Evolutionary conservation across 2,329 filamentous ascomycete genomes (phyloP).

Genomic region (Pseudohalonectria lignicola): DNA sequence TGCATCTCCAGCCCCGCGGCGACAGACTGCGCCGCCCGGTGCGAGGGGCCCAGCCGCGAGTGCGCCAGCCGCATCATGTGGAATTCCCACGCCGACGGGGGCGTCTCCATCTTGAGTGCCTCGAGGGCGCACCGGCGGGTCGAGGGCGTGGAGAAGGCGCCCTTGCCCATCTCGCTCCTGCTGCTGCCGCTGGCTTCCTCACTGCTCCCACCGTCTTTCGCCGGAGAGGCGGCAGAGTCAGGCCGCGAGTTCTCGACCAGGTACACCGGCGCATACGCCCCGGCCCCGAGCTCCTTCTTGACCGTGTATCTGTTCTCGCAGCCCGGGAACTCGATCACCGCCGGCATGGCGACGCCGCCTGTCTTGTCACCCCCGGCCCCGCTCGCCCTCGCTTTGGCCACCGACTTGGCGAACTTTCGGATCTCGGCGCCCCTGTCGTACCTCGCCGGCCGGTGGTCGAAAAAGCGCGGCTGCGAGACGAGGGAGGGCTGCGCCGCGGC

Average conservation of each 20-base stretch:
- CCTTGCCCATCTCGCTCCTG: conserved; percentile 48
- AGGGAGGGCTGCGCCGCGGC: conserved; percentile 63
- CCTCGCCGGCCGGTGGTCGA: conserved; percentile 54
- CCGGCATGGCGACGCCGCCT: conserved; percentile 44
- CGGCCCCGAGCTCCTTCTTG: conserved; percentile 78
- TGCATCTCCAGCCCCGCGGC: conserved; percentile 84
- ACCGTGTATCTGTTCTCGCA: conserved; percentile 61
- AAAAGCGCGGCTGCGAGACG: conserved; percentile 66
- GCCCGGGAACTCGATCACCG: conserved; percentile 57
- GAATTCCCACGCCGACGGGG: conserved; percentile 88
- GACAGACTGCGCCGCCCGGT: conserved; percentile 66
- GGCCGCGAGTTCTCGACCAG: conserved; percentile 65
- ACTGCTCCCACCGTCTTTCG: conserved; percentile 30
- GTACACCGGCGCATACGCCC: conserved; percentile 92
- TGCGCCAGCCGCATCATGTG: conserved; percentile 84
- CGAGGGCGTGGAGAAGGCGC: conserved; percentile 42
- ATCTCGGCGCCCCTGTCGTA: conserved; percentile 66
- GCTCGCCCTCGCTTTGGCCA: conserved; percentile 42
- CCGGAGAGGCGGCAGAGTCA: conserved; percentile 18
- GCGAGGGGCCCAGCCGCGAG: conserved; percentile 57
- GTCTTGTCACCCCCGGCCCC: conserved; percentile 49
- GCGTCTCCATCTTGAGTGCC: conserved; percentile 89
- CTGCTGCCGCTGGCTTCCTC: conserved; percentile 29
- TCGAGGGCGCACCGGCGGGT: conserved; percentile 39
- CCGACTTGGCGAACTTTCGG: conserved; percentile 65